Percentiles rank a stretch among this genome's conserved stretches.
phyloP scores from a whole-genome alignment of 495 filamentous ascomycete species.

The Evernia prunastri region DNA sequence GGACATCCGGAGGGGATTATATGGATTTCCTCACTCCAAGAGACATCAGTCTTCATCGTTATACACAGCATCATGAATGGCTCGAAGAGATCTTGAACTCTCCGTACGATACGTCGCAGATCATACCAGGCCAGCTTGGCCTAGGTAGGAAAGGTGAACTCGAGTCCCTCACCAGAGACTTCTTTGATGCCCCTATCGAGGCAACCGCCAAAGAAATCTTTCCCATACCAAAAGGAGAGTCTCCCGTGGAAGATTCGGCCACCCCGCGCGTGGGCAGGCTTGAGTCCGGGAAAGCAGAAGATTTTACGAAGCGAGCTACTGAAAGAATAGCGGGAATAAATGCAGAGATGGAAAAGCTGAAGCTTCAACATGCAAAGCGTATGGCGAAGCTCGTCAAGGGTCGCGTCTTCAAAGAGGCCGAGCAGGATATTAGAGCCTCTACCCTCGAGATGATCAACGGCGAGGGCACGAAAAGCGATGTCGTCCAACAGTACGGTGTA shows the following conservation, averaged over 20 bases:
- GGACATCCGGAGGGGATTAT: conserved; percentile 73
- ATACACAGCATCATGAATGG: conserved; percentile 95
- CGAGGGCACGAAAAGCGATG: not conserved
- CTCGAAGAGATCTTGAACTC: conserved; percentile 96
- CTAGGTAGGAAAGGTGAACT: conserved; percentile 83
- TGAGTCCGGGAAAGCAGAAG: conserved; percentile 59
- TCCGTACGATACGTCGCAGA: conserved; percentile 72
- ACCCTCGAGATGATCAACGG: conserved; percentile 18
- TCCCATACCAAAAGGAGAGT: conserved; percentile 25
- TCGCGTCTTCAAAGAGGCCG: conserved; percentile 56
- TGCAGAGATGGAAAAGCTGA: conserved; percentile 76
- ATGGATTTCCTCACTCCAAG: conserved; percentile 82
- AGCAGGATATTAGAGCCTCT: conserved; percentile 44
- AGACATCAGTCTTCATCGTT: conserved; percentile 77
- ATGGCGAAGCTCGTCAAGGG: conserved; percentile 68
- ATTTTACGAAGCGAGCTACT: conserved; percentile 68
- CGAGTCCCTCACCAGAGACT: conserved; percentile 69
- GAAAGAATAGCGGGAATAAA: conserved; percentile 59
- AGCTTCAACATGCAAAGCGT: conserved; percentile 63
- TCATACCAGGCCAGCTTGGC: conserved; percentile 80
- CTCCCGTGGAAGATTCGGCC: conserved; percentile 30
- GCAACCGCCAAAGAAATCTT: conserved; percentile 24
- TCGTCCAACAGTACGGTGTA: conserved; percentile 26
- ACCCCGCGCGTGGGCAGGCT: conserved; percentile 54
- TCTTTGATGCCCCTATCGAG: conserved; percentile 57